Conservation (phyloP, 768 basidiomycete genomes). For the Boletellus ananas region DNA sequence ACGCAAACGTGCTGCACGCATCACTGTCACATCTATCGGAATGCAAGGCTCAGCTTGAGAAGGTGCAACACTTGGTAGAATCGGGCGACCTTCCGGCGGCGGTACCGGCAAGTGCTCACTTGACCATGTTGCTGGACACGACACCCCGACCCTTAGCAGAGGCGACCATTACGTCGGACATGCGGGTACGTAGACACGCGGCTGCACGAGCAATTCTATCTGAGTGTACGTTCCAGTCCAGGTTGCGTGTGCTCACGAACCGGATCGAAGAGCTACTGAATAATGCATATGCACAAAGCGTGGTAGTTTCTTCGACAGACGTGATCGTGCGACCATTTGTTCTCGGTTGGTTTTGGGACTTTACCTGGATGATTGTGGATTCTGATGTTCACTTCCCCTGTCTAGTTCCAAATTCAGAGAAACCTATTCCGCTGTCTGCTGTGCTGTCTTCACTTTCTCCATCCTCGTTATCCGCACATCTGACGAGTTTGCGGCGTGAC, state of each 20-base stretch:
- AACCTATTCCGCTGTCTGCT: slow-evolving; percentile 46
- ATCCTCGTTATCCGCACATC: slow-evolving; percentile 49
- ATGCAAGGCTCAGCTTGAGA: slow-evolving; percentile 46
- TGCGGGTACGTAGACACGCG: slow-evolving; percentile 49
- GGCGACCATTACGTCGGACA: slow-evolving; percentile 49
- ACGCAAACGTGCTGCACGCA: slow-evolving; percentile 49
- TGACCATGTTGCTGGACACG: slow-evolving; percentile 43
- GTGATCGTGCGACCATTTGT: slow-evolving; percentile 50
- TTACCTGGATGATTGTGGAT: neutral
- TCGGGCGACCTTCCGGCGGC: slow-evolving; percentile 65
- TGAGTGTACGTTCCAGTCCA: slow-evolving; percentile 39
- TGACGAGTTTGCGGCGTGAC: slow-evolving; percentile 64
- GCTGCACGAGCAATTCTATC: neutral
- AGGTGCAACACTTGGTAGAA: slow-evolving; percentile 44
- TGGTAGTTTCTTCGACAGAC: slow-evolving; percentile 48
- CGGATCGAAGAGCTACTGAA: slow-evolving; percentile 68
- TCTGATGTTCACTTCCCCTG: slow-evolving; percentile 1
- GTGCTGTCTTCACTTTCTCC: slow-evolving; percentile 59
- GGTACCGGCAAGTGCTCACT: slow-evolving; percentile 38
- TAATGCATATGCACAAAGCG: slow-evolving; percentile 60
- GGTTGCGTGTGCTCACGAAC: slow-evolving; percentile 51
- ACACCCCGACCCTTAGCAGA: slow-evolving; percentile 50
- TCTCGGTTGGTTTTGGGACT: slow-evolving; percentile 41
- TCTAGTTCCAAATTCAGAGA: slow-evolving; percentile 56
- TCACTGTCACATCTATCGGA: slow-evolving; percentile 53